Evolutionary conservation across 2,329 filamentous ascomycete genomes (phyloP).

Genomic region (Apiospora marii): DNA sequence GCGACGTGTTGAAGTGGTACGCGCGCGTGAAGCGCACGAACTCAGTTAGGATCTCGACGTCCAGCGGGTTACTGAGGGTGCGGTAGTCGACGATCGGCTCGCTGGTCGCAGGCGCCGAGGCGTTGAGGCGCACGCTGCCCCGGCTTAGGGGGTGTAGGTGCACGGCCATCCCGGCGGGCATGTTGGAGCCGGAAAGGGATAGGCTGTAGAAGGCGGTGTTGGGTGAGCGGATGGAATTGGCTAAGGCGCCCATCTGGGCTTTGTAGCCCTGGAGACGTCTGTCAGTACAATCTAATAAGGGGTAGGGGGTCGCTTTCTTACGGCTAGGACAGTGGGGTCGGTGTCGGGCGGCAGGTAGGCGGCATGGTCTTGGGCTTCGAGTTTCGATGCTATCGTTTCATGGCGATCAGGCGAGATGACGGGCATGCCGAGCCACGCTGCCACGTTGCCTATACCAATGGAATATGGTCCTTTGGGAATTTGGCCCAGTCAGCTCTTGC

Average conservation of each 20-base stretch:
- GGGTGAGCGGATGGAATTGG: slow-evolving; percentile 29
- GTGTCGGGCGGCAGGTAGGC: slow-evolving; percentile 43
- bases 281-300: slow-evolving; percentile 43
- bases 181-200: background rate
- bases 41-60: slow-evolving; percentile 13
- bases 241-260: slow-evolving; percentile 29
- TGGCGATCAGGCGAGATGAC: slow-evolving; percentile 44
- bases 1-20: background rate
- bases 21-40: slow-evolving; percentile 19
- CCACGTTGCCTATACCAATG: slow-evolving; percentile 10
- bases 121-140: slow-evolving; percentile 17
- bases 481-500: too few relatives aligned
- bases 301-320: slow-evolving; percentile 41
- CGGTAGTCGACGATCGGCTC: slow-evolving; percentile 19
- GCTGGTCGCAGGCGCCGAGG: background rate
- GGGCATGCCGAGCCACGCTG: slow-evolving; percentile 36
- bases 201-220: slow-evolving; percentile 33
- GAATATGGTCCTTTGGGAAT: slow-evolving; percentile 37
- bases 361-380: slow-evolving; percentile 43
- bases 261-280: background rate
- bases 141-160: slow-evolving; percentile 10
- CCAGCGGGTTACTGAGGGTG: slow-evolving; percentile 20
- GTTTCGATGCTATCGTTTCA: slow-evolving; percentile 36
- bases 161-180: background rate
- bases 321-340: slow-evolving; percentile 46